Conservation (phyloP, 179 eudicot genomes). For the Nepenthes alata region DNA sequence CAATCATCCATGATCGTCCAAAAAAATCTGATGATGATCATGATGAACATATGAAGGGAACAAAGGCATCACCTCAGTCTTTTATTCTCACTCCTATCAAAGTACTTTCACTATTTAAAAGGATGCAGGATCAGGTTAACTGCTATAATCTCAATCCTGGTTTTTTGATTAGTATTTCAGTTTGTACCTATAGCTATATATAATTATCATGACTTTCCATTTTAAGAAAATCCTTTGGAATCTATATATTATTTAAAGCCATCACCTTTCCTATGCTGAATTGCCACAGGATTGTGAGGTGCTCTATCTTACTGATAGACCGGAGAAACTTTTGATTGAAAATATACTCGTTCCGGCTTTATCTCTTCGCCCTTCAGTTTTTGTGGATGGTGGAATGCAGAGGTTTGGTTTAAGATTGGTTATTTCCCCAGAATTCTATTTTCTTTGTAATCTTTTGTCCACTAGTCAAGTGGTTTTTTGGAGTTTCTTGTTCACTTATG, state of each 20-base stretch:
- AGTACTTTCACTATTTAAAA: slow-evolving; percentile 54
- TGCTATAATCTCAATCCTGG: not conserved
- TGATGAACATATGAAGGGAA: slow-evolving; percentile 34
- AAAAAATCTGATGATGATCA: slow-evolving; percentile 21
- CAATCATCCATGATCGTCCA: slow-evolving; percentile 49
- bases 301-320: slow-evolving; percentile 71
- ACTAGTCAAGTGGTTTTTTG: too few species aligned
- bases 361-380: slow-evolving; percentile 85
- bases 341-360: slow-evolving; percentile 69
- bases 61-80: slow-evolving; percentile 13
- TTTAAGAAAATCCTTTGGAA: not conserved
- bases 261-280: not conserved
- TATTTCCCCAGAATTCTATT: not conserved
- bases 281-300: slow-evolving; percentile 68
- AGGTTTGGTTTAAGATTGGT: slow-evolving; percentile 29
- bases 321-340: slow-evolving; percentile 69
- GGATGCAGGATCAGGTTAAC: slow-evolving; percentile 69
- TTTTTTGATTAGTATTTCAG: not conserved
- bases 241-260: not conserved
- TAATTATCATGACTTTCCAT: not conserved
- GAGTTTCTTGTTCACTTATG: not conserved
- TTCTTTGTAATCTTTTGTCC: not conserved
- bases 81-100: slow-evolving; percentile 41
- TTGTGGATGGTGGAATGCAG: slow-evolving; percentile 62
- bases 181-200: too few species aligned